These are phyloP conservation scores for Amaranthus tricolor DNA, from an alignment of 179 eudicot species.

Conservation along the genomic window DNA sequence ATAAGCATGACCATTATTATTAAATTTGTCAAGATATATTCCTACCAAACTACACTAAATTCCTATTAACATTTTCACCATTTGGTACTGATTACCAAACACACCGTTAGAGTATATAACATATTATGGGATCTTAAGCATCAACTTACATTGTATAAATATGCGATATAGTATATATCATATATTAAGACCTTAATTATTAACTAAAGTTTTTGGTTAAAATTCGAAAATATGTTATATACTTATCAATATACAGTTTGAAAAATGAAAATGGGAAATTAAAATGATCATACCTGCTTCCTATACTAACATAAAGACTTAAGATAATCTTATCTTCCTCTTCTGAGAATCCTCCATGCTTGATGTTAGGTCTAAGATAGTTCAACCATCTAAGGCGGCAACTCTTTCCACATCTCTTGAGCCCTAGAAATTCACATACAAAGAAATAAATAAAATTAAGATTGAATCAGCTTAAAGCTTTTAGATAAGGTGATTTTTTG, in stretches of 20 bases:
- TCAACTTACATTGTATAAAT: no score
- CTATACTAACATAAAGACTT: constrained; percentile 78
- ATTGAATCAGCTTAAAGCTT: neutral
- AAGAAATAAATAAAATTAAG: neutral
- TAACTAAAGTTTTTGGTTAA: no score
- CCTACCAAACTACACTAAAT: no score
- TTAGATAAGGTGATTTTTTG: no score
- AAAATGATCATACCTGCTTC: constrained; percentile 57
- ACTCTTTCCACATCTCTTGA: constrained; percentile 87
- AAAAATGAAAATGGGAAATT: neutral
- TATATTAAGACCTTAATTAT: no score
- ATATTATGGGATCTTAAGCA: no score
- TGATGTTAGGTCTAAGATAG: constrained; percentile 76
- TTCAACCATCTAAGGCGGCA: constrained; percentile 85
- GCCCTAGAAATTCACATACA: constrained; percentile 43
- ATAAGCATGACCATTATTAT: no score
- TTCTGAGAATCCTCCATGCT: constrained; percentile 82
- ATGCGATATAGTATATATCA: no score
- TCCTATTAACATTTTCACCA: no score
- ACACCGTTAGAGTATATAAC: no score
- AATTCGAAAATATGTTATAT: neutral
- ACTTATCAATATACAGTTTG: neutral
- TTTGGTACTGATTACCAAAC: no score
- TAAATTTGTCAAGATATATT: no score
- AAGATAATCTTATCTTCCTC: constrained; percentile 76